Conservation (phyloP, 2,329 filamentous ascomycete genomes). For the Incumbomyces lentus region DNA sequence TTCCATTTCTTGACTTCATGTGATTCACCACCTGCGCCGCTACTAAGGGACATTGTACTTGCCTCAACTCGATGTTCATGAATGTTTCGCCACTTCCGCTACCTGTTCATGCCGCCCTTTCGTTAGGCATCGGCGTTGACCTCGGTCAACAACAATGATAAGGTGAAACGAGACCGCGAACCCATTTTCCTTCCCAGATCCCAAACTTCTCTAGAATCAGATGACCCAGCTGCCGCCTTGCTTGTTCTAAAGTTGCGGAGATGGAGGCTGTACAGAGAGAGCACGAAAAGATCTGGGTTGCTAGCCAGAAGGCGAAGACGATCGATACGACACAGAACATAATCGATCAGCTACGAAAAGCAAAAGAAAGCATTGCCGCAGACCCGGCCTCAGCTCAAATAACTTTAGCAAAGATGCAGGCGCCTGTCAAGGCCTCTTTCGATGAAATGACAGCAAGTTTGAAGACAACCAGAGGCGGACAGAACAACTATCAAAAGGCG, state of each 20-base stretch:
- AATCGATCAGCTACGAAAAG: slow-evolving; percentile 63
- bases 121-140: too few relatives aligned
- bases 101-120: too few relatives aligned
- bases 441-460: slow-evolving; percentile 71
- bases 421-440: slow-evolving; percentile 69
- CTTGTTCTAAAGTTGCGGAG: slow-evolving; percentile 6
- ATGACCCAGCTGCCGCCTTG: not conserved
- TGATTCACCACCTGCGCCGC: not conserved
- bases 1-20: too few relatives aligned
- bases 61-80: not conserved
- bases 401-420: slow-evolving; percentile 74
- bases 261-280: slow-evolving; percentile 64
- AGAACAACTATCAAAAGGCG: slow-evolving; percentile 74
- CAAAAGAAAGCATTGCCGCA: slow-evolving; percentile 62
- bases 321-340: slow-evolving; percentile 73
- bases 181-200: too few relatives aligned
- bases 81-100: too few relatives aligned
- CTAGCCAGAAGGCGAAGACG: slow-evolving; percentile 58
- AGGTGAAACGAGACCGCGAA: too few relatives aligned
- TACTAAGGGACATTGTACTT: not conserved
- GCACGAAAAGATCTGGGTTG: slow-evolving; percentile 59
- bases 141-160: too few relatives aligned
- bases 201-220: not conserved
- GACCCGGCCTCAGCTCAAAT: slow-evolving; percentile 62
- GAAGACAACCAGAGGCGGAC: slow-evolving; percentile 70